Percentiles rank a stretch among this genome's conserved stretches.
These are phyloP conservation scores for Spinacia oleracea DNA, from an alignment of 179 eudicot species.

Conservation along the genomic window DNA sequence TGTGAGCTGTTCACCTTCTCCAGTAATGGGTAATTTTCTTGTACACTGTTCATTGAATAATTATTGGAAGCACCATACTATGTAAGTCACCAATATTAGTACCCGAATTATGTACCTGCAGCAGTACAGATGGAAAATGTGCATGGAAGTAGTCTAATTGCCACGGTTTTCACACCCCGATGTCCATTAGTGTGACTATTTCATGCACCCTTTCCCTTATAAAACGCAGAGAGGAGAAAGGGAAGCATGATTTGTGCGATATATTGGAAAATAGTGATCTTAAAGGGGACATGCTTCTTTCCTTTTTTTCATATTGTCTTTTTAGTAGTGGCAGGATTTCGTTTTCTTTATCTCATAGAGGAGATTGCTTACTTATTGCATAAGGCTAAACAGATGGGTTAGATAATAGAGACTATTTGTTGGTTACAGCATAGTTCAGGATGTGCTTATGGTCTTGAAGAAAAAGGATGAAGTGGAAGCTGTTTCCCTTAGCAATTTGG, in stretches of 20 bases:
- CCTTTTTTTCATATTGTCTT: background rate
- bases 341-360: background rate
- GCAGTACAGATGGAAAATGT: background rate
- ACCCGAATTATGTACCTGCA: conserved; percentile 3
- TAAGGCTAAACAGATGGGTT: background rate
- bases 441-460: background rate
- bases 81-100: background rate
- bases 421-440: background rate
- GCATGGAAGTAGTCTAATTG: background rate
- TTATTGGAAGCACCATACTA: background rate
- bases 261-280: background rate
- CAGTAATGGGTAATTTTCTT: background rate
- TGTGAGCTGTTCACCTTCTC: background rate
- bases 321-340: background rate
- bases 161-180: background rate
- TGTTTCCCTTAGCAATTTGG: background rate
- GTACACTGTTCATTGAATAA: background rate
- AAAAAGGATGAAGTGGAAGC: background rate
- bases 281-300: background rate
- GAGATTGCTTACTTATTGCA: background rate
- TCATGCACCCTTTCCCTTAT: background rate
- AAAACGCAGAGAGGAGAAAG: background rate
- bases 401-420: background rate
- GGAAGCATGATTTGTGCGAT: background rate
- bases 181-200: background rate